phyloP scores from a whole-genome alignment of 2,329 filamentous ascomycete species.

The Neofusicoccum ribis region DNA sequence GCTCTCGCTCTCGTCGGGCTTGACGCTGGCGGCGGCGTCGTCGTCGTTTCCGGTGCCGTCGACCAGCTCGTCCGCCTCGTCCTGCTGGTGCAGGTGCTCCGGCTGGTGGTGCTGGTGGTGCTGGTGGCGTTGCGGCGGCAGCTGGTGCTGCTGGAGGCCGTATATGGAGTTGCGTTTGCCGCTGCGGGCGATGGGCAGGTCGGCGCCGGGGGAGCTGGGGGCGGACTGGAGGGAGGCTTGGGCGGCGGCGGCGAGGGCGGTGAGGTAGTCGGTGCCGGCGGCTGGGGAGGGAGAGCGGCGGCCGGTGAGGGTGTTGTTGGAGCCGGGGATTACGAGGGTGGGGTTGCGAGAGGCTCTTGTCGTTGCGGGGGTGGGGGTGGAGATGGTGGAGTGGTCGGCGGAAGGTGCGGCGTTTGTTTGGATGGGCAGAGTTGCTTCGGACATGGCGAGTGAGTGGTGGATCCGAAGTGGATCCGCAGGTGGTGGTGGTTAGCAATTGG shows the following conservation, averaged over 20 bases:
- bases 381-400: neutral
- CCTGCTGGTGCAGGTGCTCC: no score
- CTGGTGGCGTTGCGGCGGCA: no score
- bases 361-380: neutral
- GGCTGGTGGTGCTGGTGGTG: no score
- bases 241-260: slow-evolving; percentile 14
- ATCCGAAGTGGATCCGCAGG: no score
- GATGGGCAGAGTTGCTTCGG: neutral
- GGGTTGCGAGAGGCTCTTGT: neutral
- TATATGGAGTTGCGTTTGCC: neutral
- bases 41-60: no score
- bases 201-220: neutral
- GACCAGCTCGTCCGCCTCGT: no score
- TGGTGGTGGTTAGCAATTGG: neutral
- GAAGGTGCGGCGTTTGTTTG: neutral
- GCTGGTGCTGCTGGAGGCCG: no score
- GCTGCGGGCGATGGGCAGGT: slow-evolving; percentile 6
- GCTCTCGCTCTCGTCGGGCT: no score
- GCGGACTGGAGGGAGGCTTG: slow-evolving; percentile 10
- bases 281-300: neutral
- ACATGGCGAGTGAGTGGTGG: neutral
- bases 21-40: no score
- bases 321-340: neutral
- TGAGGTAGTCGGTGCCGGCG: neutral
- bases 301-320: neutral